A percentile compares a stretch with the other conserved stretches of the same genome.
phyloP scores from a whole-genome alignment of 306 rosid genomes.

The Mucuna pruriens region DNA sequence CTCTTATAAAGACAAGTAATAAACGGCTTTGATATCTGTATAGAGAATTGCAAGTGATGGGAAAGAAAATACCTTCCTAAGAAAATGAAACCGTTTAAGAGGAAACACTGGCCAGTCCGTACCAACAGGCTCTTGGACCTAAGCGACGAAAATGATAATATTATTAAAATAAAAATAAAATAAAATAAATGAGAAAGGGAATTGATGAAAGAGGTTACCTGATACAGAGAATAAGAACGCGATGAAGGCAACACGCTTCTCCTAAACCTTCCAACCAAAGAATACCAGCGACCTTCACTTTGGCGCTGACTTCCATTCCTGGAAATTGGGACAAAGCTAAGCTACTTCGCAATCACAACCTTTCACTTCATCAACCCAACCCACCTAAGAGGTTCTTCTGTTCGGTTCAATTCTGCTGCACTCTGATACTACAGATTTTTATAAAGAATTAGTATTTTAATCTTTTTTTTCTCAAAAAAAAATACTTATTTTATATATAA shows the following conservation, averaged over 20 bases:
- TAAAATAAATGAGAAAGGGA: not conserved
- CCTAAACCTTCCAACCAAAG: conserved; percentile 76
- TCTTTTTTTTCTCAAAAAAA: too few relatives aligned
- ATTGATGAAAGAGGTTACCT: conserved; percentile 32
- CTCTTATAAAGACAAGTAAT: not conserved
- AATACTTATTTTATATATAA: too few relatives aligned
- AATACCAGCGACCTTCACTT: conserved; percentile 43
- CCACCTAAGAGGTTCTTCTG: not conserved
- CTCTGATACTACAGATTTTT: too few relatives aligned
- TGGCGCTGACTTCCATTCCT: conserved; percentile 24
- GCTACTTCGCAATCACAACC: conserved; percentile 7
- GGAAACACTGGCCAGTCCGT: conserved; percentile 92
- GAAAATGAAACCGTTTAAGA: conserved; percentile 86
- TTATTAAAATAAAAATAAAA: too few relatives aligned
- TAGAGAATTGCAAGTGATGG: not conserved
- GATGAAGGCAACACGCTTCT: conserved; percentile 91
- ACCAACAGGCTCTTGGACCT: conserved; percentile 69
- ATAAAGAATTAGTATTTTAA: too few relatives aligned
- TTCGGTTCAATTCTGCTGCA: not conserved
- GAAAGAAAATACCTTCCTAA: conserved; percentile 71
- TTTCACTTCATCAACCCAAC: not conserved
- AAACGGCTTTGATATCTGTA: too few relatives aligned
- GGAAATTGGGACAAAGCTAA: not conserved
- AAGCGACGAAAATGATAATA: not conserved
- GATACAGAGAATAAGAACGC: conserved; percentile 71